These are phyloP conservation scores for Blastobotrys illinoisensis DNA, from an alignment of 1,139 yeast genomes.

Conservation along the genomic window DNA sequence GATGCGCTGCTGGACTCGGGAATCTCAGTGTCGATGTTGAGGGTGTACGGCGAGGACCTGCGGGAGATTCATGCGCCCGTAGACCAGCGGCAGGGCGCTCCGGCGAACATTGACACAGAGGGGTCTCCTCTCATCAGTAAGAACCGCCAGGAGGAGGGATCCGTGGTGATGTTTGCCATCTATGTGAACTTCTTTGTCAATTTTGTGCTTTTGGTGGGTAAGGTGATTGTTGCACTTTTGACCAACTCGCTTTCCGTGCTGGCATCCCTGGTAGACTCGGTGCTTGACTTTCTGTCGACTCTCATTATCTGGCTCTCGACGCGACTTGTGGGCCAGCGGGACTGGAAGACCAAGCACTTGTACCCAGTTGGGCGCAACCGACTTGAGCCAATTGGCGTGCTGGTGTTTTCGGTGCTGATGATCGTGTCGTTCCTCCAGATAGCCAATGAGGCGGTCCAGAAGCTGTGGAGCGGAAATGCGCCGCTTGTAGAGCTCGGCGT, in stretches of 20 bases:
- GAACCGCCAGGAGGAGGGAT: slow-evolving; percentile 35
- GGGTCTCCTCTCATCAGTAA: slow-evolving; percentile 51
- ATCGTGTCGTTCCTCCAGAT: slow-evolving; percentile 70
- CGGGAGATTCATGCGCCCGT: slow-evolving; percentile 30
- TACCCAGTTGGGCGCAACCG: slow-evolving; percentile 71
- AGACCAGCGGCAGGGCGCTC: slow-evolving; percentile 39
- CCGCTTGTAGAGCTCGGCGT: slow-evolving; percentile 45
- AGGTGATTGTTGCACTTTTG: slow-evolving; percentile 53
- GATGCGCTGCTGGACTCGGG: slow-evolving; percentile 70
- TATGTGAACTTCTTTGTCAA: slow-evolving; percentile 60
- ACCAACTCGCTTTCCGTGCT: slow-evolving; percentile 69
- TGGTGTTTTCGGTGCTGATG: slow-evolving; percentile 66
- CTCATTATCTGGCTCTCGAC: slow-evolving; percentile 64
- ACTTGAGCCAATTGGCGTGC: slow-evolving; percentile 72
- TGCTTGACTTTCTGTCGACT: slow-evolving; percentile 69
- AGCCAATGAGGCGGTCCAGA: slow-evolving; percentile 52
- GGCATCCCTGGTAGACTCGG: slow-evolving; percentile 74
- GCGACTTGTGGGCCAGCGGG: slow-evolving; percentile 49
- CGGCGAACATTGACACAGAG: slow-evolving; percentile 54
- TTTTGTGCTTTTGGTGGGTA: slow-evolving; percentile 55
- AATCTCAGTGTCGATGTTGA: slow-evolving; percentile 58
- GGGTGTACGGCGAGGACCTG: slow-evolving; percentile 49
- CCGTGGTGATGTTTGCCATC: slow-evolving; percentile 54
- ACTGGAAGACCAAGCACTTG: slow-evolving; percentile 40
- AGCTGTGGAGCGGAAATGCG: slow-evolving; percentile 23